phyloP scores from a whole-genome alignment of 139 green algal genomes.

The Ulvella scutata region DNA sequence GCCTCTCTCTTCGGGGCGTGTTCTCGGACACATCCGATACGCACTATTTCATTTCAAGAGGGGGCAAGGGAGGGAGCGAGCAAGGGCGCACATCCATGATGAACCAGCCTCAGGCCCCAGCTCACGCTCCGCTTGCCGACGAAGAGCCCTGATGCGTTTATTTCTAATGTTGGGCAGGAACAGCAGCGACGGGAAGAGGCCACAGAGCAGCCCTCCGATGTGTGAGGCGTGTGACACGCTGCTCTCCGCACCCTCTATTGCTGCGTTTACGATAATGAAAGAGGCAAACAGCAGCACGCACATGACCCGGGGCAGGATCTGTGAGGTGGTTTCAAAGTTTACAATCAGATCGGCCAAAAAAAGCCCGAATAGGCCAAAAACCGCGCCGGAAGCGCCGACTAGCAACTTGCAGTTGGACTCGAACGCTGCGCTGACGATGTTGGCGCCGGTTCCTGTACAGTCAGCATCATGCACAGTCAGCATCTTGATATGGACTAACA shows the following conservation, averaged over 20 bases:
- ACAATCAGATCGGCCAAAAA: constrained; percentile 34
- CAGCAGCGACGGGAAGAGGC: constrained; percentile 37
- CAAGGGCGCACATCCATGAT: too few species aligned
- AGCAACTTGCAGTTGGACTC: constrained; percentile 44
- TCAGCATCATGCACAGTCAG: too few species aligned
- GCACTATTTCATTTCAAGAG: too few species aligned
- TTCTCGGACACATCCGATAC: too few species aligned
- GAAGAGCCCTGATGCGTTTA: too few species aligned
- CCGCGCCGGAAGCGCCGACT: constrained; percentile 40
- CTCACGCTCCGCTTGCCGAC: too few species aligned
- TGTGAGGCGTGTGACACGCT: constrained; percentile 38
- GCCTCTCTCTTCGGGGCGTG: too few species aligned
- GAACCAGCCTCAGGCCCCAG: too few species aligned
- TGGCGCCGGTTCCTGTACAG: too few species aligned
- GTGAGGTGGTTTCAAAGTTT: constrained; percentile 31
- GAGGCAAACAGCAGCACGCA: constrained; percentile 26
- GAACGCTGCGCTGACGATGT: constrained; percentile 26
- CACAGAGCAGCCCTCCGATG: constrained; percentile 44
- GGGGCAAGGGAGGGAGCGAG: too few species aligned
- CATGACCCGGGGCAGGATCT: constrained; percentile 28
- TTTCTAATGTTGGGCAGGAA: constrained; percentile 43
- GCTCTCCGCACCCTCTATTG: too few species aligned
- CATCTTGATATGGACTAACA: too few species aligned
- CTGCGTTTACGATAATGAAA: constrained; percentile 25
- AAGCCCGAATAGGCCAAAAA: constrained; percentile 55